Conservation (phyloP, 202 grass and related monocot genomes). For the Zoysia matrella region DNA sequence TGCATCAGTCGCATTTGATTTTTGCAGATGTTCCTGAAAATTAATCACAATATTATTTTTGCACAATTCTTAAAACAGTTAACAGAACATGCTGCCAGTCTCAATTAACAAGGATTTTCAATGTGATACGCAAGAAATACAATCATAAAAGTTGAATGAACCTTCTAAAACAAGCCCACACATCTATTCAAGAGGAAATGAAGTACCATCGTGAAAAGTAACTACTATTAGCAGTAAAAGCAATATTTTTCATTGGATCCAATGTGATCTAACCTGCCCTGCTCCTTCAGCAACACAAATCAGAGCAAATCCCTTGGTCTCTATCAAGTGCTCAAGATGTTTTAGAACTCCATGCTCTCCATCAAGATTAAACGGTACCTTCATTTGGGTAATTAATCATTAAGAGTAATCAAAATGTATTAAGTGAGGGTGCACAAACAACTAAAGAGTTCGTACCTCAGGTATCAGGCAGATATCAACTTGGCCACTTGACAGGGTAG, state of each 20-base stretch:
- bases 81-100: no score
- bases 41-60: conserved; percentile 16
- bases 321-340: conserved; percentile 86
- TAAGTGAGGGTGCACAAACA: conserved; percentile 24
- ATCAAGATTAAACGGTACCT: conserved; percentile 85
- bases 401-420: not conserved
- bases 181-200: conserved; percentile 15
- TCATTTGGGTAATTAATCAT: conserved; percentile 39
- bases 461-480: conserved; percentile 95
- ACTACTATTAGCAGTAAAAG: conserved; percentile 8
- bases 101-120: conserved; percentile 1
- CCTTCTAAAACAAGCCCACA: not conserved
- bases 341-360: conserved; percentile 74
- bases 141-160: not conserved
- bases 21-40: conserved; percentile 81
- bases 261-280: conserved; percentile 72
- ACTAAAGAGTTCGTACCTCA: conserved; percentile 66
- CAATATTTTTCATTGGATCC: not conserved
- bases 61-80: conserved; percentile 8
- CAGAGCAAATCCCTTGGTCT: conserved; percentile 87
- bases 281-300: conserved; percentile 96
- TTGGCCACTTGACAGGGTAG: conserved; percentile 94
- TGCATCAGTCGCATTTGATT: conserved; percentile 78
- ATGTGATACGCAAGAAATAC: not conserved
- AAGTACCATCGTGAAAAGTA: conserved; percentile 5